Percentiles rank a stretch among this genome's conserved stretches.
phyloP scores from a whole-genome alignment of 164 flowering plant genomes.

The Stephania yunnanensis region DNA sequence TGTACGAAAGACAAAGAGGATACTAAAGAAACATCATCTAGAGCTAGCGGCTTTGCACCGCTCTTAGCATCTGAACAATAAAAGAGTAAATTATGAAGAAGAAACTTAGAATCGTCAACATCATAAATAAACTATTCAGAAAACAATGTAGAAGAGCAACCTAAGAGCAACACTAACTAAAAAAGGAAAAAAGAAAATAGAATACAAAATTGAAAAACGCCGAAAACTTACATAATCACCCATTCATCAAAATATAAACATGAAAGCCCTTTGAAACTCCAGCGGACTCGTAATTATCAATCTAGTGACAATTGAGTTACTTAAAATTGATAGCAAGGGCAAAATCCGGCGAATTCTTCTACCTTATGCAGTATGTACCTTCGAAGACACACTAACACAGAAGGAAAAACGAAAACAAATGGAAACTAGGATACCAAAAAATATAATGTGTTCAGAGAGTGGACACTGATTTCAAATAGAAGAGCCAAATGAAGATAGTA shows the following conservation, averaged over 20 bases:
- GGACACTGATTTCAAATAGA: not conserved
- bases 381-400: not conserved
- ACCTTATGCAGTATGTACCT: not conserved
- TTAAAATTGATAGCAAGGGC: not conserved
- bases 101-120: not conserved
- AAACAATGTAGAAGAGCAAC: not conserved
- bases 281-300: not conserved
- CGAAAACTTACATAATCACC: not conserved
- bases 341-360: not conserved
- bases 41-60: not conserved
- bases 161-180: not conserved
- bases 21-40: not conserved
- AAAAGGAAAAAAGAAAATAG: not conserved
- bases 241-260: not conserved
- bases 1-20: not conserved
- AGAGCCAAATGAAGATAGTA: not conserved
- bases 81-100: not conserved
- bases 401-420: not conserved
- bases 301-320: not conserved
- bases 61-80: not conserved
- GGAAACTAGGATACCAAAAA: not conserved
- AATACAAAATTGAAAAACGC: no score
- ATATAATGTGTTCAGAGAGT: not conserved
- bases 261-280: not conserved
- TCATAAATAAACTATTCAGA: not conserved